Base-by-base conservation (phyloP, 2,329 filamentous ascomycete genomes). In the Aciculosporium take region DNA sequence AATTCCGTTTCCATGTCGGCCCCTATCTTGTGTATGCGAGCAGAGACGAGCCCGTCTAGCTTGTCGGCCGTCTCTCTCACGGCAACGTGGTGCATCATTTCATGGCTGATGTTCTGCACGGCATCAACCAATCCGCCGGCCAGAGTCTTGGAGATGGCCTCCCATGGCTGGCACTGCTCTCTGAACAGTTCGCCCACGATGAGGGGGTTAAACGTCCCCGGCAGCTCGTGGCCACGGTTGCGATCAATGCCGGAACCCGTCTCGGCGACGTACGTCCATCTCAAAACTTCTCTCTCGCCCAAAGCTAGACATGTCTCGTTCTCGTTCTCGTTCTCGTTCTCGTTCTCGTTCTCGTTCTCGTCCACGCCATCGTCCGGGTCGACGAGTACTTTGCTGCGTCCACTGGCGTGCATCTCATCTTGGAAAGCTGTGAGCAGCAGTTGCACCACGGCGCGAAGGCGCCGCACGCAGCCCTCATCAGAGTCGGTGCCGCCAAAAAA, bases 131-230 rank as follows among this genome's bases (percentile, higher is more conserved):
- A 17, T 5, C 42, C 32, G 10, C 33, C 28, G 13, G 35, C 28
- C 21, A 43, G 38, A 3, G 10, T n/a, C 27, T 37, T 28, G 1
- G 67, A 70, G 23, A 74, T 62, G 0, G 42, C 29, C 36, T 65
- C 54, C 79, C 76, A 83, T 0, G 67, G 68, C 5, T 49, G 39
- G 0, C 68, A 74, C 43, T 82, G 76, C 40, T 78, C 67, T n/a
- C 58, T 57, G 50, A 83, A 83, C 0, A 84, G 54, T 15, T 79
- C 69, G 0, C 61, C 60, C 0, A 82, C 65, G 9, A 81, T 58
- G 40, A 74, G 52, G 0, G 76, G 70, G 45, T 78, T 77, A 54
- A 76, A 80, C 0, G 63, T 72, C 0, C 76, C 74, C 0, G 74
- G 72, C 0, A 83, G 55, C 51, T 83, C 79, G 7, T 67, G 57